Evolutionary conservation across 1,139 yeast genomes (phyloP).

Genomic region (Candida albicans): DNA sequence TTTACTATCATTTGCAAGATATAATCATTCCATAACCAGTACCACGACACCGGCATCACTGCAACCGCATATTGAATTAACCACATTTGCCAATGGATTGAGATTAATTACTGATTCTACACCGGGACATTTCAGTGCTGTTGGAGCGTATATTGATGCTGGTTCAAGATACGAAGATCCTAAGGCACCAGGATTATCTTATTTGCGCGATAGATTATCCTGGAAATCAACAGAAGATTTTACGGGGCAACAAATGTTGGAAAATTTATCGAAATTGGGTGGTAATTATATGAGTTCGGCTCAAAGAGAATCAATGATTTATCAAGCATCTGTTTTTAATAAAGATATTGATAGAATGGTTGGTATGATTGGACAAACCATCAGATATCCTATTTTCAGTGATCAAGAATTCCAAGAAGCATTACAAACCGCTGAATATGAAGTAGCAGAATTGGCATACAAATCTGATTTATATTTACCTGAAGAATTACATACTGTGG

Average conservation of each 20-base stretch:
- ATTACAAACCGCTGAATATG: constrained; percentile 73
- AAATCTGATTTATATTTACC: constrained; percentile 89
- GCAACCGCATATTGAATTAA: constrained; percentile 36
- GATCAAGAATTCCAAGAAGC: constrained; percentile 76
- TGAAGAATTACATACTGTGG: constrained; percentile 81
- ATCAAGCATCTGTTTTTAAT: constrained; percentile 93
- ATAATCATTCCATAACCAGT: background rate
- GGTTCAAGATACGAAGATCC: constrained; percentile 81
- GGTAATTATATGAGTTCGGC: constrained; percentile 96
- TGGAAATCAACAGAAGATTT: constrained; percentile 74
- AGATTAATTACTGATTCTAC: constrained; percentile 81
- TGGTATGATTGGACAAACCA: constrained; percentile 75
- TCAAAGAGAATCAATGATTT: constrained; percentile 86
- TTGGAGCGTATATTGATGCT: constrained; percentile 87
- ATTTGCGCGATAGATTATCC: constrained; percentile 81
- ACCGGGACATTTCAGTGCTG: constrained; percentile 88
- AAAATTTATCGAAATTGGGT: constrained; percentile 74
- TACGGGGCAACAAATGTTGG: constrained; percentile 70
- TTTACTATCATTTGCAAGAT: constrained; percentile 1
- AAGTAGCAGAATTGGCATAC: constrained; percentile 74
- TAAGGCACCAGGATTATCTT: constrained; percentile 68
- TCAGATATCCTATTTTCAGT: constrained; percentile 65
- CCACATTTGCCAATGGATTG: constrained; percentile 73
- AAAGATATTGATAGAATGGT: constrained; percentile 83
- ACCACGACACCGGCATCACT: background rate